Evolutionary conservation across 2,329 filamentous ascomycete species (phyloP).

Genomic region (Ceratocystis harringtonii): DNA sequence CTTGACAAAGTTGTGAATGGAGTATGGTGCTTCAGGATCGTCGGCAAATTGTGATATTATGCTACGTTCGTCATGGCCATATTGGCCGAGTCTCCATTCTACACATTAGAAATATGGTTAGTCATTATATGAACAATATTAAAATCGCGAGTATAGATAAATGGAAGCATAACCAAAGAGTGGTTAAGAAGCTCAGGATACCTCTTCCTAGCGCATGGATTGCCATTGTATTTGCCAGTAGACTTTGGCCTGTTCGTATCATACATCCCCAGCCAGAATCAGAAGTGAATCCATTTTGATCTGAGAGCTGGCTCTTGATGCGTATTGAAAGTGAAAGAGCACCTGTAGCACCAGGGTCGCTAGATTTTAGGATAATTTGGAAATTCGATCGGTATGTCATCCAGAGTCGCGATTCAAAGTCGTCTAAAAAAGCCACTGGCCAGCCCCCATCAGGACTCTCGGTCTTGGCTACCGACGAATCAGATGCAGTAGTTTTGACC

Average conservation of each 20-base stretch:
- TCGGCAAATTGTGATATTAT: constrained; percentile 78
- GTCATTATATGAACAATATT: neutral
- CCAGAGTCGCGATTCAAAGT: constrained; percentile 89
- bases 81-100: constrained; percentile 60
- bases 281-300: constrained; percentile 71
- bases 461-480: constrained; percentile 28
- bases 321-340: constrained; percentile 72
- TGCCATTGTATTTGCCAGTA: constrained; percentile 73
- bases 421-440: constrained; percentile 73
- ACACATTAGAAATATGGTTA: constrained; percentile 1
- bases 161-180: too few relatives aligned
- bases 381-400: constrained; percentile 93
- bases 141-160: neutral
- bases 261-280: constrained; percentile 98
- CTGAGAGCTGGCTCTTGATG: constrained; percentile 62
- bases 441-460: constrained; percentile 42
- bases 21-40: constrained; percentile 72
- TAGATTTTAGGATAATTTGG: constrained; percentile 61
- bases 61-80: constrained; percentile 45
- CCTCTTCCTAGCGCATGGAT: constrained; percentile 64
- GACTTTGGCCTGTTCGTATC: constrained; percentile 89
- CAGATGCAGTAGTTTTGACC: constrained; percentile 36
- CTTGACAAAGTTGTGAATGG: constrained; percentile 84
- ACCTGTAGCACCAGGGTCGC: constrained; percentile 53
- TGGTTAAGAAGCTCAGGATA: constrained; percentile 24